Conservation (phyloP, 306 rosid genomes). For the Cicer bijugum region DNA sequence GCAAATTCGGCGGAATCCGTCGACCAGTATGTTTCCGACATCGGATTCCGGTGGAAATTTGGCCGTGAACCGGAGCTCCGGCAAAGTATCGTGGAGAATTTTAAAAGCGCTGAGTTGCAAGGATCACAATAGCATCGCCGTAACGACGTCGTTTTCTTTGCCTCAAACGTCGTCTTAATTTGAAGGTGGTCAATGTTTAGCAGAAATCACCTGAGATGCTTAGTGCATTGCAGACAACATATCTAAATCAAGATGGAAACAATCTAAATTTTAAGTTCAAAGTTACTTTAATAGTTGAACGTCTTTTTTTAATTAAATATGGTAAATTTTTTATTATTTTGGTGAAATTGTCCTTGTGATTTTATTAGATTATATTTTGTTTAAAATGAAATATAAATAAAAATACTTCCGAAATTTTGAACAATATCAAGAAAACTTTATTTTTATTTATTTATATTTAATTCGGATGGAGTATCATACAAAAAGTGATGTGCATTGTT, state of each 20-base stretch:
- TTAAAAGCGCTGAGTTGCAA: constrained; percentile 82
- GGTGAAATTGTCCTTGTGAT: constrained; percentile 26
- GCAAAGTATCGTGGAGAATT: constrained; percentile 74
- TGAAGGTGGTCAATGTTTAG: neutral
- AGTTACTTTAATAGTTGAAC: no score
- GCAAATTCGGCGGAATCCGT: constrained; percentile 62
- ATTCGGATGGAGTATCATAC: no score
- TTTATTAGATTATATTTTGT: neutral
- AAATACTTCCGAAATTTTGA: no score
- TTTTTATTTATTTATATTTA: no score
- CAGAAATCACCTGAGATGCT: constrained; percentile 41
- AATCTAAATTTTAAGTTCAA: no score
- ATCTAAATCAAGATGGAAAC: no score
- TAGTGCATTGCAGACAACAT: no score
- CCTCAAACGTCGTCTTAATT: constrained; percentile 45
- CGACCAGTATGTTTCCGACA: constrained; percentile 47
- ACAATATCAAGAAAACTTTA: no score
- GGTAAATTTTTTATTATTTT: neutral
- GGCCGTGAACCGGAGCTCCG: constrained; percentile 55
- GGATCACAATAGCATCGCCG: constrained; percentile 68
- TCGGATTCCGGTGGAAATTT: constrained; percentile 41
- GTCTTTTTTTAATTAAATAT: no score
- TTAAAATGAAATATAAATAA: neutral
- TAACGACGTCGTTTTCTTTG: constrained; percentile 62
- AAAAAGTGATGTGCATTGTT: neutral